phyloP scores from a whole-genome alignment of 768 basidiomycete genomes.

The Thelephora ganbajun region DNA sequence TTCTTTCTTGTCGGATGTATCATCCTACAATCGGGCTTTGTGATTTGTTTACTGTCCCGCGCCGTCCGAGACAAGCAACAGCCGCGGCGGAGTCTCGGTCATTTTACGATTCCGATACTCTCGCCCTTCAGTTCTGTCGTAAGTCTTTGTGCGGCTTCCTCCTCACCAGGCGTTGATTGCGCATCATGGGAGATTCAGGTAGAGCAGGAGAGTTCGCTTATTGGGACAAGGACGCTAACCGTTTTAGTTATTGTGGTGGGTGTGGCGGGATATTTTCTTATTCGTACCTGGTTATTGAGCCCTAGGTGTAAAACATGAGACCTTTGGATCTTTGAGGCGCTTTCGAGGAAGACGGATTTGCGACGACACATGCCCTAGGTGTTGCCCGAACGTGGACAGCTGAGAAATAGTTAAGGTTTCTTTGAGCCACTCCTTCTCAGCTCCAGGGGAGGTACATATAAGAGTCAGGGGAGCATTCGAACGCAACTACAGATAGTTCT shows the following conservation, averaged over 20 bases:
- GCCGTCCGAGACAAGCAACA: not conserved
- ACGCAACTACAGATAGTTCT: too few relatives aligned
- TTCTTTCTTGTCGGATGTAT: slow-evolving; percentile 22
- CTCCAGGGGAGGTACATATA: too few relatives aligned
- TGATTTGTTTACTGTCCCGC: not conserved
- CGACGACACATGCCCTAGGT: too few relatives aligned
- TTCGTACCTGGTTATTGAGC: not conserved
- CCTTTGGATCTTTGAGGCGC: too few relatives aligned
- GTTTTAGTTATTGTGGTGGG: slow-evolving; percentile 22
- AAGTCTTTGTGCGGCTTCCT: slow-evolving; percentile 10
- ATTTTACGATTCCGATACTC: slow-evolving; percentile 67
- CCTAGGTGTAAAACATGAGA: too few relatives aligned
- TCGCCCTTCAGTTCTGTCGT: slow-evolving; percentile 75
- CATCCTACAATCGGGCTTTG: slow-evolving; percentile 5
- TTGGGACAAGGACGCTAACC: slow-evolving; percentile 34
- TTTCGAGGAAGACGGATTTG: too few relatives aligned
- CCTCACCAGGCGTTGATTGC: not conserved
- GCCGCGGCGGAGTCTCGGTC: slow-evolving; percentile 23
- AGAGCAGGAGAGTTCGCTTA: slow-evolving; percentile 58
- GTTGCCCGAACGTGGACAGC: too few relatives aligned
- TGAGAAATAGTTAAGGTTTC: too few relatives aligned
- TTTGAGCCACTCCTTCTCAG: too few relatives aligned
- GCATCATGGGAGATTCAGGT: slow-evolving; percentile 26
- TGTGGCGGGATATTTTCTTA: not conserved
- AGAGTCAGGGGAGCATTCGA: too few relatives aligned